These are phyloP conservation scores for Colletotrichum godetiae DNA, from an alignment of 2,329 filamentous ascomycete genomes.

Conservation along the genomic window DNA sequence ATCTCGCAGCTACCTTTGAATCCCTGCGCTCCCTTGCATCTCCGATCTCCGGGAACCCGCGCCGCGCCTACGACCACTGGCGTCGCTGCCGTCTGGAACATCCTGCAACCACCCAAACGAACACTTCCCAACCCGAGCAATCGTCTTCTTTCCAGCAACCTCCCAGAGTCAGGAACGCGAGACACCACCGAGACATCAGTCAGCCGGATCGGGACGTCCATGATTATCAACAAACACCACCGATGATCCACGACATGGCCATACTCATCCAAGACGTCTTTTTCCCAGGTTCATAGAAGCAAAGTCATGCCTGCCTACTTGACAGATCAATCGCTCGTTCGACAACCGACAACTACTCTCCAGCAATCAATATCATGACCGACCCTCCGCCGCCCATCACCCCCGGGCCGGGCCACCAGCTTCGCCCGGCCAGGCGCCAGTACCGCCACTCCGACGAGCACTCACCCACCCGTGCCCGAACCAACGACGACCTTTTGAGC, in stretches of 20 bases:
- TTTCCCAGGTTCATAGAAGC: constrained; percentile 32
- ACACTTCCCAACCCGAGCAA: neutral
- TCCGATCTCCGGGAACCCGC: constrained; percentile 10
- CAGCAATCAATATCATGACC: constrained; percentile 44
- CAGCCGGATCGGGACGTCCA: constrained; percentile 1
- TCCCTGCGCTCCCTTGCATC: constrained; percentile 19
- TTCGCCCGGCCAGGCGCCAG: constrained; percentile 49
- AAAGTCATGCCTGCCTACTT: constrained; percentile 28
- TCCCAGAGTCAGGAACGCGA: neutral
- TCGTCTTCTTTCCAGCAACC: neutral
- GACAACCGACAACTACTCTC: constrained; percentile 33
- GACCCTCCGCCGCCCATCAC: constrained; percentile 48
- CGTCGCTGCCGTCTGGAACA: constrained; percentile 11
- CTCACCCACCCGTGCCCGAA: constrained; percentile 59
- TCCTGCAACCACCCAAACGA: constrained; percentile 19
- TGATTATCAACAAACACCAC: constrained; percentile 21
- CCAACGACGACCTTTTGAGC: constrained; percentile 68
- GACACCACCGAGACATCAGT: constrained; percentile 10
- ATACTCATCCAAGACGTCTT: constrained; percentile 16
- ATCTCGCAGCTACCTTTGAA: neutral
- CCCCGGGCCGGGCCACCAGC: constrained; percentile 48
- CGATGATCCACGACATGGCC: constrained; percentile 35
- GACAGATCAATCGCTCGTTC: constrained; percentile 24
- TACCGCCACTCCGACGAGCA: constrained; percentile 50
- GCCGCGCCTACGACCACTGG: constrained; percentile 14